Base-by-base conservation (phyloP, 768 basidiomycete species). In the Amanita muscaria region DNA sequence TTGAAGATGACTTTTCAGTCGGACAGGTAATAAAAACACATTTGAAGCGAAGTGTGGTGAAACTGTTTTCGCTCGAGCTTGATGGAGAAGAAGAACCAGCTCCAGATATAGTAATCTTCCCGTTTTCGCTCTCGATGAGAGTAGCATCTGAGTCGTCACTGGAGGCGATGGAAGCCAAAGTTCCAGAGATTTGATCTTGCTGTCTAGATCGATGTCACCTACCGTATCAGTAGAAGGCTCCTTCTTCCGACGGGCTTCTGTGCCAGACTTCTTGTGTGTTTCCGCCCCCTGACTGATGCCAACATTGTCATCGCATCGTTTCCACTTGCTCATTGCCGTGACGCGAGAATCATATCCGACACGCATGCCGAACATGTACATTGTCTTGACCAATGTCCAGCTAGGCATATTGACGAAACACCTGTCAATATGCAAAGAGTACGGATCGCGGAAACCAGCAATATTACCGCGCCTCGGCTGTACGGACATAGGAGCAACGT, bases 381-480 rank as follows among this genome's bases (percentile, higher is more conserved):
- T n/a, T n/a, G n/a, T n/a, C n/a, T n/a, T n/a, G n/a, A n/a, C n/a
- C n/a, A n/a, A n/a, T n/a, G n/a, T n/a, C n/a, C n/a, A n/a, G n/a
- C n/a, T n/a, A n/a, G n/a, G n/a, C n/a, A n/a, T n/a, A n/a, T n/a
- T n/a, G n/a, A n/a, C n/a, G n/a, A n/a, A n/a, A n/a, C n/a, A n/a
- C n/a, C n/a, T n/a, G n/a, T n/a, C n/a, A n/a, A n/a, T n/a, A n/a
- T n/a, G n/a, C n/a, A 49, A 72, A 72, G 59, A 79, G 53, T 74
- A 75, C 2, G 76, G 73, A 53, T 84, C 79, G 19, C 74, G 72
- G 29, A 83, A 59, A 2, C 77, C 67, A 1, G 66, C 57, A 21
- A 85, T 60, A 50, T 84, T 81, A 5, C 83, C 83, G 8, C 72
- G 68, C 2, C 83, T 71, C n/a, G 83, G 83, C 53, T 76, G 67